Base-by-base conservation (phyloP, 371 early-diverging fungal genomes). In the Mortierella sp. region DNA sequence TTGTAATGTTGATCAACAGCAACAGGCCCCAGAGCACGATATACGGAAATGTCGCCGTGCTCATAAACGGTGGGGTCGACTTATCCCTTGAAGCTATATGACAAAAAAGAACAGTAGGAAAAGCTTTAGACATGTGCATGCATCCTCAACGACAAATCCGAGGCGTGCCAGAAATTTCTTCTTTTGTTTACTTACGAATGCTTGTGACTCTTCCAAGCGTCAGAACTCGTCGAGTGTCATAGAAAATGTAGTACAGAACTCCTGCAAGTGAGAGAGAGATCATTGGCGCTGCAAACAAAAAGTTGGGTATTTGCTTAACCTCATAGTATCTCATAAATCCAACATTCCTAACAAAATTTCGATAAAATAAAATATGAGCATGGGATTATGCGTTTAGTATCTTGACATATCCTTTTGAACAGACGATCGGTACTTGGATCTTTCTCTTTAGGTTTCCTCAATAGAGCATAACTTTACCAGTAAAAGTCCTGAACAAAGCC, bases 241-340 rank as follows among this genome's bases (percentile, higher is more conserved):
- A 66, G n/a, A 64, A 57, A 16, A 81, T 81, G 76, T 91, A 96
- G 0, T 64, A 59, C 43, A 65, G 71, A 37, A 95, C 77, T 0
- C 94, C 95, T 25, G 70, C 76, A 0, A 85, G 44, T 16, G 92
- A 91, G 15, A 95, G 80, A 0, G 74, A 44, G 56, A 93, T 82
- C 82, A 96, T 94, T 4, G 98, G 98, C 18, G 88, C 81, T 0
- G 97, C 97, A 26, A 98, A 82, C 21, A 94, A 63, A 84, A 98
- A 98, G 84, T 96, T 96, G 18, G 97, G 97, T 23, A 96, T 84
- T 75, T 97, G 95, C 53, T 92, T 89, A 11, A 87, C 26, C 37
- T 90, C 88, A 68, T 90, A 98, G 80, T 98, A 98, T 0, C 85
- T 74, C 23, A 98, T 68, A 64, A 96, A 94, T 4, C 97, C 98